These are phyloP conservation scores for Collybia nuda DNA, from an alignment of 768 basidiomycete species.

Conservation along the genomic window DNA sequence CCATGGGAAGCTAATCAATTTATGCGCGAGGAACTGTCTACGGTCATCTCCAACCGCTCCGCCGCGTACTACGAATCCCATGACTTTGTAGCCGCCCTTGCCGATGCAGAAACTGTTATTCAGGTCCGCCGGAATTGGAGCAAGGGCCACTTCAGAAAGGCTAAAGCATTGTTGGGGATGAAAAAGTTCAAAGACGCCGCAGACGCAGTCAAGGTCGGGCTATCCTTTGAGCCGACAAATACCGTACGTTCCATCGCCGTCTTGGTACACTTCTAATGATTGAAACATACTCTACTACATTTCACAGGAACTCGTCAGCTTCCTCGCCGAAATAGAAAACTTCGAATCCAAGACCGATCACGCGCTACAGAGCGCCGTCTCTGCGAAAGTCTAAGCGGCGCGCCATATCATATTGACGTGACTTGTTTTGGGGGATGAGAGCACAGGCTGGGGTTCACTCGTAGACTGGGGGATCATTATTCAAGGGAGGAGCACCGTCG, in stretches of 20 bases:
- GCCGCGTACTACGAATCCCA: constrained; percentile 79
- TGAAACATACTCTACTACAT: not conserved
- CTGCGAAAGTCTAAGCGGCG: no score
- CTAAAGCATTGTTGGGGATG: constrained; percentile 82
- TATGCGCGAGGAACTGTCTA: constrained; percentile 88
- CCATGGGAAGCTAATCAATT: constrained; percentile 86
- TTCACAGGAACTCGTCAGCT: constrained; percentile 15
- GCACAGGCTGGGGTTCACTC: no score
- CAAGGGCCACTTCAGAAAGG: constrained; percentile 95
- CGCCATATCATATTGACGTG: no score
- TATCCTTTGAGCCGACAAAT: constrained; percentile 75
- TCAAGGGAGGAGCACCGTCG: no score
- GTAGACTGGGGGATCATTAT: no score
- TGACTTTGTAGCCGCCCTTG: constrained; percentile 75
- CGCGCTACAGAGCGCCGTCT: no score
- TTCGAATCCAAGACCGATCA: constrained; percentile 1
- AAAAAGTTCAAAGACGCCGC: constrained; percentile 70
- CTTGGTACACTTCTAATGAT: not conserved
- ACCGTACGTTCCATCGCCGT: constrained; percentile 23
- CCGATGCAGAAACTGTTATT: constrained; percentile 91
- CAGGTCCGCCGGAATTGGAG: constrained; percentile 84
- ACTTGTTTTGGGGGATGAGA: no score
- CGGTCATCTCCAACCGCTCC: constrained; percentile 88
- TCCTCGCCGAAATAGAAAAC: constrained; percentile 19
- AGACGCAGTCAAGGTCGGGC: constrained; percentile 78